Base-by-base conservation (phyloP, 768 basidiomycete species). In the Leccinellum albellum region DNA sequence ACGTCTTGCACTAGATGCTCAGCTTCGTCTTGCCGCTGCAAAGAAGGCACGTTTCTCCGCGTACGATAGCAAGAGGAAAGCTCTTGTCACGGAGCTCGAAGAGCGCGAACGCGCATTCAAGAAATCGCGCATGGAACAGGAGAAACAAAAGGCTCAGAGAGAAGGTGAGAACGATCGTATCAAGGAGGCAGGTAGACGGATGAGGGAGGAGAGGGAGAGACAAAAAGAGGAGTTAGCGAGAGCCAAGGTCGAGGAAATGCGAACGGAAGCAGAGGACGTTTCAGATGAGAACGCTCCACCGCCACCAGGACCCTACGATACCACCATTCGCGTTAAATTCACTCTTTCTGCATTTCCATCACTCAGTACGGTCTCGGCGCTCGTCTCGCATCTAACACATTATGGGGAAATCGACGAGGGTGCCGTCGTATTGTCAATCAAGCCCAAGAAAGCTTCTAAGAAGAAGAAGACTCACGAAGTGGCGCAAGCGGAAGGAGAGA, bases 1-100 rank as follows among this genome's bases (percentile, higher is more conserved):
- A 35, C 83, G 89, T 20, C 77, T 91, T 42, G 90, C 88, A 0
- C 76, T 94, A 53, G 89, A 94, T 66, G 88, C 89, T 2, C 89
- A 88, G 65, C 72, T 88, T n/a, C 85, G 87, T 42, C 70, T 87
- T 2, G 84, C 86, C 56, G 79, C 82, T 40, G 89, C 90, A 0
- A 80, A 83, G 32, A 81, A 83, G 40, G 82, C 85, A 42, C 82
- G 90, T n/a, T 90, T 83, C 61, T 79, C 88, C 21, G 66, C 78
- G 3, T 89, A 82, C 63, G 88, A 91, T 61, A 77, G 71, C 56
- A 93, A 93, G 66, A 79, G 90, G 28, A 91, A 88, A 74, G 80
- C 70, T 32, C 73, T 94, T 60, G 79, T 90, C 21, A 85, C 88
- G 31, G 91, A 91, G 65, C 78, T 93, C 14, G 91, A 94, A 67